These are phyloP conservation scores for Coelastrella sp. DNA, from an alignment of 139 green algal species.

Conservation along the genomic window DNA sequence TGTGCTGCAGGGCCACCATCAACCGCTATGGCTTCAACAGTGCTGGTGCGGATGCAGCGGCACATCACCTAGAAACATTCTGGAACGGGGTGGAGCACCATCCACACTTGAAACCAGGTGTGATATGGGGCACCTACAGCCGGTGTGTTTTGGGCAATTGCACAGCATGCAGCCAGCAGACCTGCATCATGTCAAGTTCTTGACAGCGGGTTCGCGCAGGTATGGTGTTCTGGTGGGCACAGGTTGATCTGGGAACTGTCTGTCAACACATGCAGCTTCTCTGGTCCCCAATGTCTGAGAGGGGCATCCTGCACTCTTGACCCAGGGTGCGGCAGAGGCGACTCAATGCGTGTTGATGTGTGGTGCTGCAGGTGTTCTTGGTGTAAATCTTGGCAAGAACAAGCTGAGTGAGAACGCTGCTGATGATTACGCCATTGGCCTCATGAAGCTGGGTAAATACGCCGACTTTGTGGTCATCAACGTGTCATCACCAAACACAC, in stretches of 20 bases:
- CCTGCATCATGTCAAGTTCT: too few relatives aligned
- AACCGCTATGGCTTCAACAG: constrained; percentile 99
- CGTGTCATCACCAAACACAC: constrained; percentile 98
- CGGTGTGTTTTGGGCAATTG: too few relatives aligned
- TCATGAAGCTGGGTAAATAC: constrained; percentile 78
- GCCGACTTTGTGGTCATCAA: constrained; percentile 99
- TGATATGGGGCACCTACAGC: too few relatives aligned
- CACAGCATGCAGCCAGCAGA: too few relatives aligned
- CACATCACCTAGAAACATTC: constrained; percentile 73
- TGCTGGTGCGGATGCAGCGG: constrained; percentile 86
- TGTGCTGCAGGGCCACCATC: constrained; percentile 85
- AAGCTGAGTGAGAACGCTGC: constrained; percentile 90
- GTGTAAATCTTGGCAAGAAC: constrained; percentile 99
- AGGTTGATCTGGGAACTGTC: too few relatives aligned
- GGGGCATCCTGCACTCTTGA: constrained; percentile 48
- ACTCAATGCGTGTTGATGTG: not conserved
- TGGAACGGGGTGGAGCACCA: constrained; percentile 41
- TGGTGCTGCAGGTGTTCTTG: constrained; percentile 74
- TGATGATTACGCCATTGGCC: constrained; percentile 88
- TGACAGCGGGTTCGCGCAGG: too few relatives aligned
- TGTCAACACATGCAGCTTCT: too few relatives aligned
- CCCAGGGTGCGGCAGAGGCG: constrained; percentile 45
- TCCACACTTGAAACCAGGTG: constrained; percentile 57
- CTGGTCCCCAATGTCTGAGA: too few relatives aligned
- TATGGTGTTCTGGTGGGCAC: too few relatives aligned